Conservation (phyloP, 495 filamentous ascomycete species). For the Paragyromitra xinjiangensis region DNA sequence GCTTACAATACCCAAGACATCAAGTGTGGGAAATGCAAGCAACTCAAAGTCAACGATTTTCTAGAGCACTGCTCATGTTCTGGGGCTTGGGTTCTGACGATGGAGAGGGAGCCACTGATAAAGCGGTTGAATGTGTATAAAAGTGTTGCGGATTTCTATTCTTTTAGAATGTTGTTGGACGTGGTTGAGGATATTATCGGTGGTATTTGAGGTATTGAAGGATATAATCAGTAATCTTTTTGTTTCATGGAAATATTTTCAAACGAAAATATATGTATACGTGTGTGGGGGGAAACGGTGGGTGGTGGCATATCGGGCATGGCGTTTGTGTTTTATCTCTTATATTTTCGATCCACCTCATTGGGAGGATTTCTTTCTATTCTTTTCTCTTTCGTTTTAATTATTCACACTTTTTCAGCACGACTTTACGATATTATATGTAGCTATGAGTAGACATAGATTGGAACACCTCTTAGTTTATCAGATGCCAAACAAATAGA, state of each 20-base stretch:
- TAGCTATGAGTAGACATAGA: not conserved
- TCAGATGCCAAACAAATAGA: no score
- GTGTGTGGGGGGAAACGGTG: conserved; percentile 1
- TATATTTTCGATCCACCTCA: not conserved
- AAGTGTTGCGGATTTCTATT: conserved; percentile 79
- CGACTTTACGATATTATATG: not conserved
- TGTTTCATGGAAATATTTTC: conserved; percentile 4
- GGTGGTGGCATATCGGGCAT: conserved; percentile 25
- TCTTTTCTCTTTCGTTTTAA: not conserved
- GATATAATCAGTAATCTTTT: not conserved
- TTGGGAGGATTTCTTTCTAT: not conserved
- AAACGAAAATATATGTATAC: conserved; percentile 19
- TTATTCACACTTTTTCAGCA: not conserved
- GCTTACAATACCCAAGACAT: conserved; percentile 91
- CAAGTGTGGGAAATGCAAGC: conserved; percentile 75
- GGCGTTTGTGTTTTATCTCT: conserved; percentile 23
- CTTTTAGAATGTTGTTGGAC: conserved; percentile 77
- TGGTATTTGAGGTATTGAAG: conserved; percentile 25
- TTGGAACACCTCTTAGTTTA: not conserved
- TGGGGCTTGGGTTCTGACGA: conserved; percentile 78
- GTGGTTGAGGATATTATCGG: conserved; percentile 71
- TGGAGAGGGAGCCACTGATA: conserved; percentile 73
- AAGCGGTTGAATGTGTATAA: conserved; percentile 72
- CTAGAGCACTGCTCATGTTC: conserved; percentile 96
- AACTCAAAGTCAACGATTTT: conserved; percentile 83